These are phyloP conservation scores for Cucurbita pepo DNA, from an alignment of 306 rosid species.

Conservation along the genomic window DNA sequence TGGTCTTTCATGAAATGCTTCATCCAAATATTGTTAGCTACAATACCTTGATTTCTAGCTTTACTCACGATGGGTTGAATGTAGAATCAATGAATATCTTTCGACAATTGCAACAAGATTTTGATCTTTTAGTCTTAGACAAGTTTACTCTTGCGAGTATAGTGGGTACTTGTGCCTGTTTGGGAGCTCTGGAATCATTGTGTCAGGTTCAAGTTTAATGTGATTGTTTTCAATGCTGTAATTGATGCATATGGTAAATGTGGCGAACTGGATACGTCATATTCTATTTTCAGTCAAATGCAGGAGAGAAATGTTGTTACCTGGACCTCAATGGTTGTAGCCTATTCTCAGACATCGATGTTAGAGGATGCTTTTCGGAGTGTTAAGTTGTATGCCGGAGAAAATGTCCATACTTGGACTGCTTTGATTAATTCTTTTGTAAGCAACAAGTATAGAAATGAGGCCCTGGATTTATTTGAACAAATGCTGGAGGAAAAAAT, in stretches of 20 bases:
- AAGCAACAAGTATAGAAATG: constrained; percentile 13
- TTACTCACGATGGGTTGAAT: constrained; percentile 19
- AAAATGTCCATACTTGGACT: constrained; percentile 41
- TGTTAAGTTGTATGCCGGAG: constrained; percentile 32
- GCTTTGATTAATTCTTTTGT: constrained; percentile 34
- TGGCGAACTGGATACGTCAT: constrained; percentile 18
- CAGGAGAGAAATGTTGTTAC: constrained; percentile 37
- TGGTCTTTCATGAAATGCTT: constrained; percentile 32
- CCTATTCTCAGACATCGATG: constrained; percentile 19
- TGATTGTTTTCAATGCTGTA: constrained; percentile 32
- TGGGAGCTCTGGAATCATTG: constrained; percentile 28
- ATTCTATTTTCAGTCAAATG: constrained; percentile 27
- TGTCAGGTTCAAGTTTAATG: constrained; percentile 32
- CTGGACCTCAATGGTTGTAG: constrained; percentile 39
- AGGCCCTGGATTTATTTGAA: constrained; percentile 31
- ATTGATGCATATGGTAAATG: constrained; percentile 56
- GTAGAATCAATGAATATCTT: constrained; percentile 18
- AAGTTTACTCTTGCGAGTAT: constrained; percentile 37
- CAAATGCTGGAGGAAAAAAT: constrained; percentile 27
- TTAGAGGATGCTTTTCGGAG: constrained; percentile 26
- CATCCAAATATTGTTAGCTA: constrained; percentile 32
- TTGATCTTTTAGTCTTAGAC: constrained; percentile 20
- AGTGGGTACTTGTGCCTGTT: constrained; percentile 28
- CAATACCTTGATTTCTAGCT: constrained; percentile 35
- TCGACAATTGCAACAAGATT: constrained; percentile 16